Percentiles rank a stretch among this genome's conserved stretches.
These are phyloP conservation scores for Oryza nivara DNA, from an alignment of 176 grass and related monocot species.

Conservation along the genomic window DNA sequence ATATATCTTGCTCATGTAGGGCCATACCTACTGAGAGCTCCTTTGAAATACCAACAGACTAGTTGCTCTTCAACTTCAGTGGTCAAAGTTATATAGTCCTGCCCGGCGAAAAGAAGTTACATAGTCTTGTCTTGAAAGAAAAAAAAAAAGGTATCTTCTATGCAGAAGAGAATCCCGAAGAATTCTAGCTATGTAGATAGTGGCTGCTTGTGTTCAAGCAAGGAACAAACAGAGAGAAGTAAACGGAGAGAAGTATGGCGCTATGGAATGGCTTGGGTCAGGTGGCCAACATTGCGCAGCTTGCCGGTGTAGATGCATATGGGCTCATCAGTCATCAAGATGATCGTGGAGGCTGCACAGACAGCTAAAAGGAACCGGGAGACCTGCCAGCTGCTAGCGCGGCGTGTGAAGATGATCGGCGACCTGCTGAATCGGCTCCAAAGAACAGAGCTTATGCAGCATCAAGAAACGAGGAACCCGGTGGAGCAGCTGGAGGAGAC, in stretches of 20 bases:
- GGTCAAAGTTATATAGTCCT: too few relatives aligned
- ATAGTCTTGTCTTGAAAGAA: neutral
- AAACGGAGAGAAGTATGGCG: constrained; percentile 38
- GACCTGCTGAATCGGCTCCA: constrained; percentile 60
- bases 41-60: neutral
- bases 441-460: constrained; percentile 62
- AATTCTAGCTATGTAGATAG: neutral
- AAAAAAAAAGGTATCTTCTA: too few relatives aligned
- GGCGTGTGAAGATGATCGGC: constrained; percentile 62
- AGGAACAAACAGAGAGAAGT: neutral
- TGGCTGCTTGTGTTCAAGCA: neutral
- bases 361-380: constrained; percentile 65
- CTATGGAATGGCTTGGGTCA: constrained; percentile 52
- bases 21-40: neutral
- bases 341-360: constrained; percentile 53
- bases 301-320: constrained; percentile 67
- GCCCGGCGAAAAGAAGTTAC: too few relatives aligned
- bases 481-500: constrained; percentile 73
- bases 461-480: constrained; percentile 66
- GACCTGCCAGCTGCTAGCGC: constrained; percentile 64
- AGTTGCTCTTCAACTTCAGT: too few relatives aligned
- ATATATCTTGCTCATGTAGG: neutral
- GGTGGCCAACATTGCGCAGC: constrained; percentile 54
- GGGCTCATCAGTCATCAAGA: constrained; percentile 44
- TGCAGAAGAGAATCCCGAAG: too few relatives aligned